Evolutionary conservation across 768 basidiomycete genomes (phyloP).

Genomic region (Boletus rubroflammeus): DNA sequence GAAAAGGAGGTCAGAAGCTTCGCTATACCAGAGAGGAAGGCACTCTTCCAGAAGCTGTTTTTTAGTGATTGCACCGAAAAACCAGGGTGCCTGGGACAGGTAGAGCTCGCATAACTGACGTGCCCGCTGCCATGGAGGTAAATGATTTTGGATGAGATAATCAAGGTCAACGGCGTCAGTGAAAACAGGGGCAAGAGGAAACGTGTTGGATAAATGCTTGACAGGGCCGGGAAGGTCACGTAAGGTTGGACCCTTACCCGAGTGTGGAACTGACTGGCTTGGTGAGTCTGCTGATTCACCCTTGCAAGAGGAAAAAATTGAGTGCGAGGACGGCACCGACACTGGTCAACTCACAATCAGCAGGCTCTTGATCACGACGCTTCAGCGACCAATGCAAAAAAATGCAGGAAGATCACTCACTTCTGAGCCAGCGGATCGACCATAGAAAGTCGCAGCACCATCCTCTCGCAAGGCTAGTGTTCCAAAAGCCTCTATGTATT

Average conservation of each 20-base stretch:
- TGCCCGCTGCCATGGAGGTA: slow-evolving; percentile 60
- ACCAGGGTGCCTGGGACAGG: slow-evolving; percentile 77
- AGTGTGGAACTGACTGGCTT: background rate
- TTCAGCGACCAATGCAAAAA: slow-evolving; percentile 9
- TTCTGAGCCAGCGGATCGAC: slow-evolving; percentile 69
- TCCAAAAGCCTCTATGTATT: slow-evolving; percentile 67
- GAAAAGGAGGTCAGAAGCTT: slow-evolving; percentile 33
- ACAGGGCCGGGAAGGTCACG: slow-evolving; percentile 24
- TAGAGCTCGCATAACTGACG: slow-evolving; percentile 61
- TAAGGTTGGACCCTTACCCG: background rate
- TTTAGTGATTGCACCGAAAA: slow-evolving; percentile 67
- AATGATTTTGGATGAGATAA: slow-evolving; percentile 44
- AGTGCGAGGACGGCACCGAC: background rate
- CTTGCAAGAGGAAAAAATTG: slow-evolving; percentile 10
- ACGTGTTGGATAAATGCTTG: slow-evolving; percentile 35
- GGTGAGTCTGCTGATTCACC: slow-evolving; percentile 20
- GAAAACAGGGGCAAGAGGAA: slow-evolving; percentile 47
- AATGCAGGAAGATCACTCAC: slow-evolving; percentile 40
- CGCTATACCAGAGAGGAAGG: slow-evolving; percentile 64
- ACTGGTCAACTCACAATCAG: slow-evolving; percentile 44
- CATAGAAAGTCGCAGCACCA: slow-evolving; percentile 68
- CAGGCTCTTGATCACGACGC: slow-evolving; percentile 40
- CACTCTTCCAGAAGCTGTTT: slow-evolving; percentile 62
- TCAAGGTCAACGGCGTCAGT: slow-evolving; percentile 39
- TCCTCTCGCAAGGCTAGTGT: slow-evolving; percentile 67